phyloP scores from a whole-genome alignment of 2,329 filamentous ascomycete species.

The Grosmannia clavigera region DNA sequence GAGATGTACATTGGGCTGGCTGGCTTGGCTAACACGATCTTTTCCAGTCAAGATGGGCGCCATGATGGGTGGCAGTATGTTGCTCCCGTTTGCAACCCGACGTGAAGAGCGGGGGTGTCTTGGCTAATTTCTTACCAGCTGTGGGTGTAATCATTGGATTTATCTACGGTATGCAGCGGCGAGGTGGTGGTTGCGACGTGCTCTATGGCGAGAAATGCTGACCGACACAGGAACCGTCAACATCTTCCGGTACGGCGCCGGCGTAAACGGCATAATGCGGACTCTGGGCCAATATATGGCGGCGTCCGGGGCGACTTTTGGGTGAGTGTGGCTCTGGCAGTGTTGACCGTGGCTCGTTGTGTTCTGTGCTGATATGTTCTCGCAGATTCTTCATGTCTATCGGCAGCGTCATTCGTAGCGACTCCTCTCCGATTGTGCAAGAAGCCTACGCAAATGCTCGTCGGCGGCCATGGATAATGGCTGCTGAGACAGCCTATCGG shows the following conservation, averaged over 20 bases:
- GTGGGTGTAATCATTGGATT: slow-evolving; percentile 96
- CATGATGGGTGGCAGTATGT: slow-evolving; percentile 96
- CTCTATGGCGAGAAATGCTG: slow-evolving; percentile 1
- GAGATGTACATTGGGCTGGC: not conserved
- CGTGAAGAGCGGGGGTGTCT: not conserved
- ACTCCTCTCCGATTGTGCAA: slow-evolving; percentile 57
- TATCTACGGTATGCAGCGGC: slow-evolving; percentile 59
- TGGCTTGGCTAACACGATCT: slow-evolving; percentile 15
- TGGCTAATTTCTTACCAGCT: slow-evolving; percentile 42
- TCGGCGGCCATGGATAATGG: slow-evolving; percentile 59
- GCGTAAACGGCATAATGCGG: slow-evolving; percentile 84
- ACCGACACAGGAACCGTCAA: slow-evolving; percentile 62
- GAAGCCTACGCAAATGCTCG: slow-evolving; percentile 67
- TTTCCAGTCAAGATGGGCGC: slow-evolving; percentile 85
- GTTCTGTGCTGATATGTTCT: slow-evolving; percentile 1
- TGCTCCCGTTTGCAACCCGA: not conserved
- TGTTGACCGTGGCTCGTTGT: not conserved
- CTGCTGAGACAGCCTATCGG: slow-evolving; percentile 26
- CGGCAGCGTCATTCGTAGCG: slow-evolving; percentile 88
- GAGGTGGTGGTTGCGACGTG: too few species aligned
- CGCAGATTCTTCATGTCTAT: slow-evolving; percentile 94
- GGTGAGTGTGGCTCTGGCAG: slow-evolving; percentile 44
- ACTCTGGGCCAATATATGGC: slow-evolving; percentile 96
- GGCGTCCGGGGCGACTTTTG: slow-evolving; percentile 88
- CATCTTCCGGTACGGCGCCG: slow-evolving; percentile 90